Evolutionary conservation across 768 basidiomycete species (phyloP), one percentile per base, ranked within the genome.

Genomic region (Lactifluus echinatus): DNA sequence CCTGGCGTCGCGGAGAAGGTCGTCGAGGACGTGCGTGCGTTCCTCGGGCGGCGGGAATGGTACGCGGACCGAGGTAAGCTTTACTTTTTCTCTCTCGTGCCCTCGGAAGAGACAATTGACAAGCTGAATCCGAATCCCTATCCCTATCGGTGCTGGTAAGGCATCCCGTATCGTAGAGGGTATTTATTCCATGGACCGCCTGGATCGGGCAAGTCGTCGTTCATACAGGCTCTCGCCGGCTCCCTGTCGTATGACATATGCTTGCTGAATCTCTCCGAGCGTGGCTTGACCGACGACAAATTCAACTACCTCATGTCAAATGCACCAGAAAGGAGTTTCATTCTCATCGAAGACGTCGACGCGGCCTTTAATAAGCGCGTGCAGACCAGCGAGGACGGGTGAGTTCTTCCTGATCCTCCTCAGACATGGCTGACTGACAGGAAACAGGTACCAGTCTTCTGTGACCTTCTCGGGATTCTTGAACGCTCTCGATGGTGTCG

Each of bases 381-480:
- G 5, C 93, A 92, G 70, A 89, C 87, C 0, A 82, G 81, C 51
- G 93, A 92, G 63, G 94, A 97, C 63, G 96, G 95, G 91, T 95
- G 69, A 71, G 83, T 70, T 29, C 8, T 26, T 15, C n/a, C 11
- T 4, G 24, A 29, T 10, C 8, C 12, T 8, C 12, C 24, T 45
- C 50, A 4, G 2, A 23, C n/a, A 21, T 31, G 44, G 26, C 34
- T 15, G 65, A 56, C 58, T 62, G 58, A 61, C 53, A 47, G 12
- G 21, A 45, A 33, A 28, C 65, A 94, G 93, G 24, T 95, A 92
- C 68, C 93, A 94, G 71, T 93, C 93, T 0, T 88, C 89, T 12
- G 87, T 99, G 34, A 98, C 96, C 3, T 98, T 99, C 73, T 97
- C 95, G 8, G 96, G 96, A 26, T 90, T 98, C 67, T 74, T 99